These are phyloP conservation scores for Ascochyta rabiei DNA, from an alignment of 2,329 filamentous ascomycete genomes.

Conservation along the genomic window DNA sequence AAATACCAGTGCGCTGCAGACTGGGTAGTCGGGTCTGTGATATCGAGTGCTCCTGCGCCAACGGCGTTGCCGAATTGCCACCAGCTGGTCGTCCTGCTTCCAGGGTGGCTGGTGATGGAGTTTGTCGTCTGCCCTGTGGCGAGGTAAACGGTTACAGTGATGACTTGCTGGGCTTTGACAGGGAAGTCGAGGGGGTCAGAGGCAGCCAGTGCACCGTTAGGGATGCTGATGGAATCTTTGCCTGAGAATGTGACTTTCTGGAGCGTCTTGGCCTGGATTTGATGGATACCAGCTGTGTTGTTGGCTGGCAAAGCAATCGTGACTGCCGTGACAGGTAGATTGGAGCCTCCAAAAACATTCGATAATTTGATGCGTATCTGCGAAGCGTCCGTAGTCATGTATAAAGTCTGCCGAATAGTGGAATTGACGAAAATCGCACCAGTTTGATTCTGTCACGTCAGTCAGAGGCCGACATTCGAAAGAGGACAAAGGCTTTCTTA, in stretches of 20 bases:
- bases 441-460: constrained; percentile 55
- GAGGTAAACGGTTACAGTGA: constrained; percentile 66
- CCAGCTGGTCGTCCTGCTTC: constrained; percentile 67
- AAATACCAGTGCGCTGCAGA: constrained; percentile 61
- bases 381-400: constrained; percentile 62
- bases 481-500: constrained; percentile 14
- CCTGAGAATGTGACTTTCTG: constrained; percentile 65
- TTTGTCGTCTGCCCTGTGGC: constrained; percentile 61
- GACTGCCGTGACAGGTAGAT: constrained; percentile 65
- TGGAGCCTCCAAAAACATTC: constrained; percentile 67
- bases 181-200: constrained; percentile 66
- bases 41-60: constrained; percentile 54
- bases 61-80: constrained; percentile 65
- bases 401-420: constrained; percentile 70
- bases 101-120: constrained; percentile 68
- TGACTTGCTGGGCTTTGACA: constrained; percentile 57
- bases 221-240: constrained; percentile 56
- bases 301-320: constrained; percentile 63
- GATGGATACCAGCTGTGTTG: constrained; percentile 59
- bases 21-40: constrained; percentile 45
- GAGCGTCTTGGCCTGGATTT: constrained; percentile 60
- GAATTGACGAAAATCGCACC: constrained; percentile 64
- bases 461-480: neutral
- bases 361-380: constrained; percentile 68
- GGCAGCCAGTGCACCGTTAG: constrained; percentile 63